Base-by-base conservation (phyloP, 495 filamentous ascomycete genomes). In the Trichoderma orchidacearum region DNA sequence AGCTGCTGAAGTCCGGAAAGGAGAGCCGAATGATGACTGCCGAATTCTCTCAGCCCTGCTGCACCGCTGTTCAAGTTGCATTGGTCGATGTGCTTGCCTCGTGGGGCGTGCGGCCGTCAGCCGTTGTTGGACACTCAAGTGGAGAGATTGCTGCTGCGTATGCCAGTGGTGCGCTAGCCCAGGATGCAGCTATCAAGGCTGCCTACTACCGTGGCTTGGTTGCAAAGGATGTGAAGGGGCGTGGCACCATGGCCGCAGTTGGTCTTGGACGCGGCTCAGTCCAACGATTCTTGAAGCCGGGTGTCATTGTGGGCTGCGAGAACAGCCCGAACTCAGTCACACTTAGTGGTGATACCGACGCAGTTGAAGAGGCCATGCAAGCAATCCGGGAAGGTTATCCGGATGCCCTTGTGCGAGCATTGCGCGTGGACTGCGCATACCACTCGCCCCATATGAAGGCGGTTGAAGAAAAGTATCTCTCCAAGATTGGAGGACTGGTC, bases 291-390 rank as follows among this genome's bases (percentile, higher is more conserved):
- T 53, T 72, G 0, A 32, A 35, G 2, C 35, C 57, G 0, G 61
- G 60, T 1, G 66, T 69, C 8, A 58, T 41, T 1, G 53, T 71
- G 36, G 53, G 31, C 3, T 55, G 53, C 31, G 53, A 55, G 30
- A 55, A 55, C 62, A 75, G 71, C 30, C 74, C 72, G 0, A 61
- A 58, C 1, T 79, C 72, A 41, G 66, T 67, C 3, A 82, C 79
- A 0, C 59, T 81, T 0, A 75, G 77, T 9, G 78, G 78, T n/a
- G 70, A 74, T 9, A 51, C 63, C 2, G 25, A 30, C 8, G 8
- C 15, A 51, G 48, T 51, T 51, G 50, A 51, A 8, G 56, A 64
- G 4, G 34, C 74, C 0, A 56, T 69, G 9, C 34, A 61, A 23
- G 50, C 58, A 7, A 29, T 68, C 25, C 63, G 64, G 53, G 55